Percentiles rank a stretch among this genome's conserved stretches.
Evolutionary conservation across 2,329 filamentous ascomycete genomes (phyloP).

Genomic region (Botrytis galanthina): DNA sequence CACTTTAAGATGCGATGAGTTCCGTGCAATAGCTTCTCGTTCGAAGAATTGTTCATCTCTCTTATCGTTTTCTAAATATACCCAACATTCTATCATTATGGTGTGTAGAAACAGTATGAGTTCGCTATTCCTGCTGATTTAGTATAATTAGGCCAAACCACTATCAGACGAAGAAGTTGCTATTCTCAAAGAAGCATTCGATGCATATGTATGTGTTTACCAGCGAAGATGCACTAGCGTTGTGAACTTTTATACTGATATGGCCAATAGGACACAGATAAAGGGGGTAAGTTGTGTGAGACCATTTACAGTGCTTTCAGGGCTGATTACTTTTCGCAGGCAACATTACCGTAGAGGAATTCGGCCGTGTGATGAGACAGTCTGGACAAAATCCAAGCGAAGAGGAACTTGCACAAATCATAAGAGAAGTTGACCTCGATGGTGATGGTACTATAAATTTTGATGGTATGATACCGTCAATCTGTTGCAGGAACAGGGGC

Average conservation of each 20-base stretch:
- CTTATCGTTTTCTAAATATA: neutral
- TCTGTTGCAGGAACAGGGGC: neutral
- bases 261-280: conserved; percentile 19
- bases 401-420: conserved; percentile 60
- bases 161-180: conserved; percentile 17
- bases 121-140: neutral
- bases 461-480: conserved; percentile 44
- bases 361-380: conserved; percentile 22
- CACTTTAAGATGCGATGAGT: neutral
- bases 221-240: no score
- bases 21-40: neutral
- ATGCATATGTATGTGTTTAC: conserved; percentile 18
- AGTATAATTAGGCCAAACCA: conserved; percentile 15
- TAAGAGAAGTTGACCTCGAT: conserved; percentile 64
- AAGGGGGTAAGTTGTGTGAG: conserved; percentile 9
- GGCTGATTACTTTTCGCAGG: neutral
- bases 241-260: neutral
- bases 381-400: conserved; percentile 14
- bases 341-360: conserved; percentile 22
- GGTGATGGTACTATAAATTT: conserved; percentile 66
- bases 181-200: conserved; percentile 20
- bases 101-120: neutral
- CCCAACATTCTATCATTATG: neutral
- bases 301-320: neutral
- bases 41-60: neutral